Base-by-base conservation (phyloP, 2,329 filamentous ascomycete genomes). In the Cladosporium phlei region DNA sequence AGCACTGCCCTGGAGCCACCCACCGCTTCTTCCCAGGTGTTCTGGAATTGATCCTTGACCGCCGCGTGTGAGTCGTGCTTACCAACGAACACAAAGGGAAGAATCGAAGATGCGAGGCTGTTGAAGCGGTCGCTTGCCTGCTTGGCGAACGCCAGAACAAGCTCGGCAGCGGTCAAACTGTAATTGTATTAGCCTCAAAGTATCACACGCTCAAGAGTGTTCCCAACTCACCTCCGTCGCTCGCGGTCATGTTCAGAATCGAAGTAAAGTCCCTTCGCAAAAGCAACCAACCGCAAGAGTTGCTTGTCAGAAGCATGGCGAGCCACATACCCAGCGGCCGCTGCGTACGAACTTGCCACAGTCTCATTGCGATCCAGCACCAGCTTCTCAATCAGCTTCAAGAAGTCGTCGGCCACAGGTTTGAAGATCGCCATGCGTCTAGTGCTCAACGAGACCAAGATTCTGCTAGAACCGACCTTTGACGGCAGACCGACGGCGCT, bases 331-430 rank as follows among this genome's bases (percentile, higher is more conserved):
- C 91, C 93, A 17, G 88, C 80, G 3, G 90, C 83, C 44, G 82
- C 83, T 16, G 90, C 91, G 63, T 96, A 98, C 2, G 86, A 86
- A 52, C 86, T 85, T 60, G 86, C 90, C 47, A 96, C 90, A 14
- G 94, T 93, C 57, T 96, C 89, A 60, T 98, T 98, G 53, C 86
- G 84, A 64, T 98, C 93, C 39, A 95, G 77, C 1, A 90, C 80
- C 48, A 90, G 80, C 64, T 88, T 91, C 58, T 88, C 81, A 53
- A 95, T 77, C 8, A 89, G 64, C 54, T 83, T 84, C 40, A 96
- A 72, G 58, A 96, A 89, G 7, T 77, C 74, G 52, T 86, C 80
- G 10, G 87, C 83, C 58, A 90, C 82, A 0, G 86, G 82, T 28
- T 77, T 78, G 65, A 96, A 87, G 22, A 90, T 73, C 28, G 83